Base-by-base conservation (phyloP, 805 yeast genomes). In the Lipomyces anomalus region DNA sequence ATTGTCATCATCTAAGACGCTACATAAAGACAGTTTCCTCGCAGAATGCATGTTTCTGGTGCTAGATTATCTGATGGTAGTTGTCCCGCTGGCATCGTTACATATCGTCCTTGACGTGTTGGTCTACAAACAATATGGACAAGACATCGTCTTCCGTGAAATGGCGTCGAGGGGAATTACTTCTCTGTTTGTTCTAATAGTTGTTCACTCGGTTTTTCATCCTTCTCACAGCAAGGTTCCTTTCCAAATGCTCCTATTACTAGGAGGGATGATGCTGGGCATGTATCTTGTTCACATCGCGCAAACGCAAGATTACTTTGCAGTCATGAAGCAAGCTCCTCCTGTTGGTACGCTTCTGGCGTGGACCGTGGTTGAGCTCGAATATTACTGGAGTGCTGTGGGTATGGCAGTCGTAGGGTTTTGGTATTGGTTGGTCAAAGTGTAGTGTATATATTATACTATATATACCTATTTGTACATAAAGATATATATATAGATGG, bases 311-410 rank as follows among this genome's bases (percentile, higher is more conserved):
- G 69, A 68, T 28, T 68, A 68, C 57, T 63, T 59, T 51, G 61
- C 66, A 2, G 60, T 64, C 18, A 68, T 68, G 70, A 53, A 58
- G 34, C 49, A 59, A 35, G 68, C 69, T 4, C 72, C 72, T 6
- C 66, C 72, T 1, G 50, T 68, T 4, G 72, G 70, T 17, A 67
- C 72, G 11, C 44, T 68, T 6, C 63, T 67, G 61, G 61, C 65
- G 6, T 68, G 71, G 70, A 52, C 65, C 21, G 62, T 68, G 40
- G 48, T 68, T 17, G 72, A 68, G 47, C 48, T 68, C 56, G 67
- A 66, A 40, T 63, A 67, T 62, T 56, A 61, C 20, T 60, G 54
- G 57, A 43, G 49, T 18, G 24, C 44, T 16, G 13, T 50, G 1
- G 53, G n/a, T n/a, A n/a, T n/a, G n/a, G n/a, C n/a, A n/a, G n/a